phyloP scores from a whole-genome alignment of 2,329 filamentous ascomycete genomes.

The Arachnopeziza araneosa region DNA sequence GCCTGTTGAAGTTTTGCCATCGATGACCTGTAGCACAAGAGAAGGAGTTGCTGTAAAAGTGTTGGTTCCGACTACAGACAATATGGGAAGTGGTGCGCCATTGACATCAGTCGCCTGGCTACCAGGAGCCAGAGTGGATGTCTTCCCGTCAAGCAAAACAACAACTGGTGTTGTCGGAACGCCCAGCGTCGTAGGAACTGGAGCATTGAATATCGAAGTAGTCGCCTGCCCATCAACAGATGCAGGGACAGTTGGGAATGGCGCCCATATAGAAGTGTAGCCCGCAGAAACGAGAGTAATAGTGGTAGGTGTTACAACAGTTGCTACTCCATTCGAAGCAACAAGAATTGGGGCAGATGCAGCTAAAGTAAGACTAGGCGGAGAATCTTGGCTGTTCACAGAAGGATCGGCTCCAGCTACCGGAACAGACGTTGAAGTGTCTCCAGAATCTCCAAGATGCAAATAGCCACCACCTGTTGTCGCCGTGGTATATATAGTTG shows the following conservation, averaged over 20 bases:
- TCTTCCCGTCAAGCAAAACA: neutral
- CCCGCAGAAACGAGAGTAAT: neutral
- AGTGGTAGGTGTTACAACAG: neutral
- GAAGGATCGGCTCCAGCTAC: neutral
- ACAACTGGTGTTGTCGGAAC: neutral
- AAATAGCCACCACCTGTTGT: conserved; percentile 1
- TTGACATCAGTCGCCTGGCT: conserved; percentile 1
- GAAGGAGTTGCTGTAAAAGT: neutral
- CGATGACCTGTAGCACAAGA: neutral
- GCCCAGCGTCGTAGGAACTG: neutral
- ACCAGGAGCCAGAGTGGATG: neutral
- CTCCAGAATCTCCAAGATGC: neutral
- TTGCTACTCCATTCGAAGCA: neutral
- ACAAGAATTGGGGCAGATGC: neutral
- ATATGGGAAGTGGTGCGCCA: conserved; percentile 1
- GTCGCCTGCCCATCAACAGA: conserved; percentile 2
- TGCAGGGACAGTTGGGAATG: neutral
- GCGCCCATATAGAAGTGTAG: no score
- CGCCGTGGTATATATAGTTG: neutral
- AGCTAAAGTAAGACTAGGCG: neutral
- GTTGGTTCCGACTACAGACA: neutral
- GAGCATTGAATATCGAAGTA: neutral
- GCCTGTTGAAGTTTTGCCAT: conserved; percentile 1
- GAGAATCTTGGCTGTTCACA: neutral
- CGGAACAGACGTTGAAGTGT: neutral